A percentile compares a stretch with the other conserved stretches of the same genome.
phyloP scores from a whole-genome alignment of 805 yeast genomes.

The Candida maesae region DNA sequence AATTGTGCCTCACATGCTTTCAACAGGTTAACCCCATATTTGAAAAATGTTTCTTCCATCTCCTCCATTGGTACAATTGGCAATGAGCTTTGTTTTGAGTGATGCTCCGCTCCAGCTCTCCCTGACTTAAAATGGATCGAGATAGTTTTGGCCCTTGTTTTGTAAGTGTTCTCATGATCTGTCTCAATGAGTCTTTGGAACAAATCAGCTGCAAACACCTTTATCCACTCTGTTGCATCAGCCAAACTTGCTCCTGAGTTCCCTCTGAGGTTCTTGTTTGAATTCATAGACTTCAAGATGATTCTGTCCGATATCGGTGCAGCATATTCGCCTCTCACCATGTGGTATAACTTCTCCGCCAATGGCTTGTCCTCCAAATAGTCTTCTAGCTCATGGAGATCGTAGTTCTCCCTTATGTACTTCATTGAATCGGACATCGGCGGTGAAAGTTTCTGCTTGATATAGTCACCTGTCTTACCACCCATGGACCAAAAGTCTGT shows the following conservation, averaged over 20 bases:
- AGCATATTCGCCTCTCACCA: slow-evolving; percentile 60
- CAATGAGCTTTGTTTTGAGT: slow-evolving; percentile 35
- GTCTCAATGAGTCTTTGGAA: slow-evolving; percentile 69
- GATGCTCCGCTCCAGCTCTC: slow-evolving; percentile 20
- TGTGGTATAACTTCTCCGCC: slow-evolving; percentile 51
- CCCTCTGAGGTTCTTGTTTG: slow-evolving; percentile 74
- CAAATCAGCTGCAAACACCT: slow-evolving; percentile 78
- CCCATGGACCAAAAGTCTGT: slow-evolving; percentile 88
- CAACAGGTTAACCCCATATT: slow-evolving; percentile 36
- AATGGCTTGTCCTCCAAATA: slow-evolving; percentile 42
- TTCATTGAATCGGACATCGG: slow-evolving; percentile 49
- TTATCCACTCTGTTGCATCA: slow-evolving; percentile 70
- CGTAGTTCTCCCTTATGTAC: slow-evolving; percentile 47
- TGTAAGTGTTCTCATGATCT: slow-evolving; percentile 49
- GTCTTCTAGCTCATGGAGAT: slow-evolving; percentile 35
- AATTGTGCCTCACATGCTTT: slow-evolving; percentile 35
- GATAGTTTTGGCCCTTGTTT: slow-evolving; percentile 45
- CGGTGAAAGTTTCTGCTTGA: slow-evolving; percentile 42
- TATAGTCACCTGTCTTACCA: slow-evolving; percentile 73
- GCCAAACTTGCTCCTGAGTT: slow-evolving; percentile 45
- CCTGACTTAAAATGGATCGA: slow-evolving; percentile 35
- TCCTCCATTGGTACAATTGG: slow-evolving; percentile 19
- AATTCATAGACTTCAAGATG: slow-evolving; percentile 80
- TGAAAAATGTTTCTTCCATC: slow-evolving; percentile 27
- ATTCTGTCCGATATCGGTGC: slow-evolving; percentile 56